Evolutionary conservation across 805 yeast species (phyloP).

Genomic region (Barnettozyma siamensis): DNA sequence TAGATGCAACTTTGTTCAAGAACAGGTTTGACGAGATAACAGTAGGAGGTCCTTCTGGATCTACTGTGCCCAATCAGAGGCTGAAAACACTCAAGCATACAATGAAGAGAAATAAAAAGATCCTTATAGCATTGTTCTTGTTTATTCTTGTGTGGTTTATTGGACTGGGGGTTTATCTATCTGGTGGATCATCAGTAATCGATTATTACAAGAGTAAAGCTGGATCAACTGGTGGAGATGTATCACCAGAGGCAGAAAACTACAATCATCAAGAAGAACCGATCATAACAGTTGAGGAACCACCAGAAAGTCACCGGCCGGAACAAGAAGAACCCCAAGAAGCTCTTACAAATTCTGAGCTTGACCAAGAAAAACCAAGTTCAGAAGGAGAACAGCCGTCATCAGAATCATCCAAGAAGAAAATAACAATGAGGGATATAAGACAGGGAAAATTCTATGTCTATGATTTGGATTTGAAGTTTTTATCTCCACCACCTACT

Average conservation of each 20-base stretch:
- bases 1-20: slow-evolving; percentile 9
- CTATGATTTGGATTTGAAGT: slow-evolving; percentile 10
- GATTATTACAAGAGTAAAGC: slow-evolving; percentile 20
- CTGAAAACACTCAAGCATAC: slow-evolving; percentile 7
- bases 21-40: slow-evolving; percentile 16
- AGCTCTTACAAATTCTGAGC: neutral
- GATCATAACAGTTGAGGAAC: slow-evolving; percentile 4
- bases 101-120: slow-evolving; percentile 12
- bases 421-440: slow-evolving; percentile 18
- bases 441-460: slow-evolving; percentile 16
- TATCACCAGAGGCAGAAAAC: slow-evolving; percentile 9
- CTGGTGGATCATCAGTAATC: slow-evolving; percentile 12
- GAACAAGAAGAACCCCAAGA: slow-evolving; percentile 2
- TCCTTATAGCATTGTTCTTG: slow-evolving; percentile 7
- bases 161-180: slow-evolving; percentile 14
- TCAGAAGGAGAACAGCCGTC: neutral
- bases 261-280: neutral
- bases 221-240: slow-evolving; percentile 7
- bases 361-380: neutral
- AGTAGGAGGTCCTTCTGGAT: neutral
- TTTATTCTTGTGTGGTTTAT: slow-evolving; percentile 13
- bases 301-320: slow-evolving; percentile 1
- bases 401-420: slow-evolving; percentile 1
- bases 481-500: slow-evolving; percentile 14
- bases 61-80: neutral